Conservation (phyloP, 345 rosid genomes). For the Gossypium herbaceum region DNA sequence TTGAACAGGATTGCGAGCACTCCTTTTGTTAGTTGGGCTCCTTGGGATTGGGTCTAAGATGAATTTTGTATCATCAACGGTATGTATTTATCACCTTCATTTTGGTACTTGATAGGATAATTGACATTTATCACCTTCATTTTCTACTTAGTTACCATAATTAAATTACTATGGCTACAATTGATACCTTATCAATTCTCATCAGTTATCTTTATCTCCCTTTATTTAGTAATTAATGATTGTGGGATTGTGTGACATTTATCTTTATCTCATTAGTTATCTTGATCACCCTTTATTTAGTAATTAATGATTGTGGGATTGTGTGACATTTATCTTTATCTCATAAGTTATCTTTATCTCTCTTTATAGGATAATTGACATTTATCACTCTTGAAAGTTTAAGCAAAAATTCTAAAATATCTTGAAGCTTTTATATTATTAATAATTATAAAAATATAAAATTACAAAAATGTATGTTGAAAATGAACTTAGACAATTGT, state of each 20-base stretch:
- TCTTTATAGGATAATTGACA: no score
- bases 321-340: no score
- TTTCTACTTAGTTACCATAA: background rate
- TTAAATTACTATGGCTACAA: background rate
- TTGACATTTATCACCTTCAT: slow-evolving; percentile 5
- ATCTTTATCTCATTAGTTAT: no score
- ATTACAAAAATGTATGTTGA: no score
- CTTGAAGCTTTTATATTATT: no score
- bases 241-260: background rate
- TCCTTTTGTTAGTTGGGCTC: slow-evolving; percentile 48
- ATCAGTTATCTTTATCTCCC: background rate
- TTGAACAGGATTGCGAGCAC: slow-evolving; percentile 49
- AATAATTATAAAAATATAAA: no score
- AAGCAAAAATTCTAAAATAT: no score
- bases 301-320: background rate
- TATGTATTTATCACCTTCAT: slow-evolving; percentile 22
- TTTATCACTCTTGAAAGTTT: no score
- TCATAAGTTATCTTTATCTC: no score
- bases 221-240: background rate
- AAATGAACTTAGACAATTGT: no score
- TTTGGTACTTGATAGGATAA: background rate
- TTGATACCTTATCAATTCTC: background rate
- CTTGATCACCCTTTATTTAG: no score
- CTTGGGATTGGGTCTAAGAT: slow-evolving; percentile 54
- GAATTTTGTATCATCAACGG: slow-evolving; percentile 55